A percentile compares a stretch with the other conserved stretches of the same genome.
phyloP scores from a whole-genome alignment of 208 protist genomes.

The Endotrypanum monterogeii region DNA sequence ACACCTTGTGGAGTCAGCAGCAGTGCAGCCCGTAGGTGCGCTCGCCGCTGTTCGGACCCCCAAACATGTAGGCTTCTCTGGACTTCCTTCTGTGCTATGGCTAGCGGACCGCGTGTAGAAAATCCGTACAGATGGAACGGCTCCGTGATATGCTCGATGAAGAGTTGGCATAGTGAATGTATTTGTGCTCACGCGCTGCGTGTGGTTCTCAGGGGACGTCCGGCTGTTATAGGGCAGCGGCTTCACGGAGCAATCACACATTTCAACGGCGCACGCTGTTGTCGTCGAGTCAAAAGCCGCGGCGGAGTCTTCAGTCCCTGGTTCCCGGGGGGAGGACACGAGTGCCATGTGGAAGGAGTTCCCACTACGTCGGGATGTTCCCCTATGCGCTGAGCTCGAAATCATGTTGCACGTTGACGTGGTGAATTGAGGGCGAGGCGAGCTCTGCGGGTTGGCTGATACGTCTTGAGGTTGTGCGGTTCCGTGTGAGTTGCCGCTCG shows the following conservation, averaged over 20 bases:
- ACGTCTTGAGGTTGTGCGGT: background rate
- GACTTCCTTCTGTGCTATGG: constrained; percentile 5
- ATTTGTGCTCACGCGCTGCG: background rate
- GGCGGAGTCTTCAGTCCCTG: background rate
- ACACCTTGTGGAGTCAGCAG: background rate
- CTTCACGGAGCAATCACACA: background rate
- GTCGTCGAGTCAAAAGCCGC: background rate
- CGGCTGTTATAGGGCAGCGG: background rate
- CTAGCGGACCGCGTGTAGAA: constrained; percentile 18
- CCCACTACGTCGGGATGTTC: background rate
- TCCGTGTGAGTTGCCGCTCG: background rate
- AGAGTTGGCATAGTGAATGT: background rate
- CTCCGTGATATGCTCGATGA: background rate
- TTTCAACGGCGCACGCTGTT: background rate
- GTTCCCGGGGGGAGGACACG: background rate
- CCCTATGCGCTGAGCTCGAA: background rate
- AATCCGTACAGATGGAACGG: constrained; percentile 10
- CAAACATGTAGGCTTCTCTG: background rate
- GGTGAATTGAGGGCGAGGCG: background rate
- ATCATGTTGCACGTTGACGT: background rate
- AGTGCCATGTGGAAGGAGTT: background rate
- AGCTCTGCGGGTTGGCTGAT: background rate
- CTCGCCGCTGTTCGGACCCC: background rate
- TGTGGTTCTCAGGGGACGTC: background rate
- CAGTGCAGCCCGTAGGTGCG: background rate